Conservation (phyloP, 73 alveolate species). For the Paramecium octaurelia region DNA sequence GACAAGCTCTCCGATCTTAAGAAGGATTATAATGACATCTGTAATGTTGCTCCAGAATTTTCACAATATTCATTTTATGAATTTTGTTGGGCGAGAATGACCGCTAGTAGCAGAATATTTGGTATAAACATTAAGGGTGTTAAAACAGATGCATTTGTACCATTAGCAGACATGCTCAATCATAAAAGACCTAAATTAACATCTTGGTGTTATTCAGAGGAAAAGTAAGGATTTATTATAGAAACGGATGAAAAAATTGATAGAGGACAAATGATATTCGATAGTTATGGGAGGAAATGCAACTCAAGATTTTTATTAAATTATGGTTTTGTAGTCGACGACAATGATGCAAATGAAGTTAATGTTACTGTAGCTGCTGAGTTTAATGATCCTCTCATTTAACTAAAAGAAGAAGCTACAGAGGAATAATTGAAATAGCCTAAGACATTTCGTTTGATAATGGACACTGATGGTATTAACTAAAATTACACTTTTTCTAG, state of each 20-base stretch:
- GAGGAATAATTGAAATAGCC: constrained; percentile 62
- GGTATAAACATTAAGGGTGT: constrained; percentile 84
- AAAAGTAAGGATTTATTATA: constrained; percentile 80
- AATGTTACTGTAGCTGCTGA: constrained; percentile 75
- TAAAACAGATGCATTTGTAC: constrained; percentile 97
- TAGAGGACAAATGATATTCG: constrained; percentile 86
- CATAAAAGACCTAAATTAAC: constrained; percentile 95
- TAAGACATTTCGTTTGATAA: constrained; percentile 69
- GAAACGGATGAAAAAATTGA: constrained; percentile 90
- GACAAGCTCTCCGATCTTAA: constrained; percentile 84
- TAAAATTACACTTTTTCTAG: neutral
- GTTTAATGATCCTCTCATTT: constrained; percentile 69
- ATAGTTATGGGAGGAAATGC: constrained; percentile 95
- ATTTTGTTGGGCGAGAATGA: constrained; percentile 91
- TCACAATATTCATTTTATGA: constrained; percentile 80
- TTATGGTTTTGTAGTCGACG: constrained; percentile 90
- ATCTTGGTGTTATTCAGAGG: constrained; percentile 90
- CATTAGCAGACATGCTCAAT: constrained; percentile 97
- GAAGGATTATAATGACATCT: constrained; percentile 84
- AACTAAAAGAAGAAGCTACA: constrained; percentile 65
- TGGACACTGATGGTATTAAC: constrained; percentile 21
- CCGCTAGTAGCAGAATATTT: constrained; percentile 89
- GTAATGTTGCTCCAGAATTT: constrained; percentile 83
- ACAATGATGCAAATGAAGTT: constrained; percentile 93
- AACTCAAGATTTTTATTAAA: constrained; percentile 91